A percentile compares a stretch with the other conserved stretches of the same genome.
phyloP scores from a whole-genome alignment of 208 protist genomes.

The Leptomonas seymouri region DNA sequence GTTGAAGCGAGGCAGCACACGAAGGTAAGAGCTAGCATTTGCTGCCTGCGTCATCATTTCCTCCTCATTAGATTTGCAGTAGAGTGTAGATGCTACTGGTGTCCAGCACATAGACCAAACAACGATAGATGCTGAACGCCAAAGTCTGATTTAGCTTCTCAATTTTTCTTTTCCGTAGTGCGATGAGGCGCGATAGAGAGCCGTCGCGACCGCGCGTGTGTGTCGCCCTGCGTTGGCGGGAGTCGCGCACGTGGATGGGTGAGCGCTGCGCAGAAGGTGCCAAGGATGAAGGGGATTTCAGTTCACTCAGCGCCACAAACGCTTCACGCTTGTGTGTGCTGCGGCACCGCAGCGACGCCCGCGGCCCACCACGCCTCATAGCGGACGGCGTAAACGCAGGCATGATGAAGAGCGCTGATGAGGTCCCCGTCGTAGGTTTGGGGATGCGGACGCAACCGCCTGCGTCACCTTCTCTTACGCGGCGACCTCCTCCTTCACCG shows the following conservation, averaged over 20 bases:
- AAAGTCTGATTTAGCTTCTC: too few relatives aligned
- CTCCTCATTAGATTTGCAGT: too few relatives aligned
- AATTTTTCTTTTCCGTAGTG: too few relatives aligned
- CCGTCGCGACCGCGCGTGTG: constrained; percentile 16
- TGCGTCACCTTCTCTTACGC: not conserved
- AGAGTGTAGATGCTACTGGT: too few relatives aligned
- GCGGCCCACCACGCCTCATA: not conserved
- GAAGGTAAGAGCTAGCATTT: too few relatives aligned
- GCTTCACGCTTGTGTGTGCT: constrained; percentile 27
- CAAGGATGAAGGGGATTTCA: too few relatives aligned
- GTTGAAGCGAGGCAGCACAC: too few relatives aligned
- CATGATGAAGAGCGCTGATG: not conserved
- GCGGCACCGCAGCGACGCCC: constrained; percentile 8
- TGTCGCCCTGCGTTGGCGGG: constrained; percentile 32
- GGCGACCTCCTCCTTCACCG: not conserved
- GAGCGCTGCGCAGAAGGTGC: not conserved
- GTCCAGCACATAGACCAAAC: too few relatives aligned
- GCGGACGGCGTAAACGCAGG: not conserved
- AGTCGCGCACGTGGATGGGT: constrained; percentile 8
- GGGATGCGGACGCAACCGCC: not conserved
- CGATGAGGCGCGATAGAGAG: too few relatives aligned
- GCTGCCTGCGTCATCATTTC: too few relatives aligned
- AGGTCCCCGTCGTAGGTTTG: not conserved
- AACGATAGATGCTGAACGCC: too few relatives aligned
- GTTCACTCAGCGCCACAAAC: not conserved